Conservation (phyloP, 495 filamentous ascomycete species). For the Xylaria intraflava region DNA sequence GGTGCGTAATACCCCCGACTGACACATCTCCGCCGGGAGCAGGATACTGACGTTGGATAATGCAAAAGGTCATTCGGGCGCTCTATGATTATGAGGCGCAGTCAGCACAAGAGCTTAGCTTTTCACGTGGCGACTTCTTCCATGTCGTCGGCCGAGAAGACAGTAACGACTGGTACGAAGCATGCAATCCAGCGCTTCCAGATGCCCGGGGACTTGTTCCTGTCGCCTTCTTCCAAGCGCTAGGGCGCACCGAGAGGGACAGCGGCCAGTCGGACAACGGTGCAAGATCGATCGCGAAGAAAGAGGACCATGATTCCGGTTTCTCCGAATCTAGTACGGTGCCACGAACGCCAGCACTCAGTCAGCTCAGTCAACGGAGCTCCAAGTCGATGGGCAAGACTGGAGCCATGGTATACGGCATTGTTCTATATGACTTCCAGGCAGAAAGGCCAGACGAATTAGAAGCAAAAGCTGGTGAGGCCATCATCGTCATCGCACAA, state of each 20-base stretch:
- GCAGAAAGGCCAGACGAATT: constrained; percentile 93
- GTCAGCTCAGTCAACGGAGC: constrained; percentile 42
- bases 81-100: constrained; percentile 86
- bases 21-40: not conserved
- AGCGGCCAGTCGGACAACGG: constrained; percentile 71
- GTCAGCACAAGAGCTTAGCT: constrained; percentile 73
- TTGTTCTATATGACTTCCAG: constrained; percentile 95
- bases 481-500: constrained; percentile 96
- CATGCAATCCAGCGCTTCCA: constrained; percentile 89
- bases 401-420: constrained; percentile 89
- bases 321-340: constrained; percentile 43
- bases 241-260: constrained; percentile 86
- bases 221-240: constrained; percentile 82
- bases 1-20: constrained; percentile 48
- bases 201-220: constrained; percentile 87
- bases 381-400: constrained; percentile 54
- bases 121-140: constrained; percentile 93
- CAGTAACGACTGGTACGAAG: constrained; percentile 95
- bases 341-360: constrained; percentile 36
- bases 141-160: constrained; percentile 96
- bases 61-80: constrained; percentile 81
- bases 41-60: not conserved
- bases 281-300: constrained; percentile 45
- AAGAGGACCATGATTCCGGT: constrained; percentile 29
- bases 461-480: constrained; percentile 89